phyloP scores from a whole-genome alignment of 1,284 basidiomycete species.

The Tilletia caries region DNA sequence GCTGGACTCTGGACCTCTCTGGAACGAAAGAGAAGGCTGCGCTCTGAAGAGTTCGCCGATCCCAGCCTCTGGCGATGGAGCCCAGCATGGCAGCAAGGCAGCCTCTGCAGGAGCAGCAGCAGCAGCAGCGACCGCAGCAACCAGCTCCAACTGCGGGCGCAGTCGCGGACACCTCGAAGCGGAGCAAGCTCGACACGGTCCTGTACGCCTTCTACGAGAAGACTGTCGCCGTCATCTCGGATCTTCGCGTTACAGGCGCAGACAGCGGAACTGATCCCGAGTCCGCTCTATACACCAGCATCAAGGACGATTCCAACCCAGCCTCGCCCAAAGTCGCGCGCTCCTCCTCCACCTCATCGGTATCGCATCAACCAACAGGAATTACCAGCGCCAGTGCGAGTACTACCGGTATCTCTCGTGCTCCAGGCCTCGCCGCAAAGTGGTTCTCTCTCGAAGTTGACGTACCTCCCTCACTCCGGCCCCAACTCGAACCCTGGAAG shows the following conservation, averaged over 20 bases:
- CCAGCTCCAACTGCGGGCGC: neutral
- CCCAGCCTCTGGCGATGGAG: no score
- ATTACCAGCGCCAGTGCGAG: neutral
- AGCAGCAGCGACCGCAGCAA: neutral
- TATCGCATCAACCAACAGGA: neutral
- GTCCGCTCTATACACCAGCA: neutral
- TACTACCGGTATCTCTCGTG: neutral
- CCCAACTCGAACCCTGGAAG: constrained; percentile 52
- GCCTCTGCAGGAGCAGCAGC: neutral
- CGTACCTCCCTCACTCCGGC: constrained; percentile 49
- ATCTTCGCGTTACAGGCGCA: constrained; percentile 42
- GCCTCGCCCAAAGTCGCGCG: constrained; percentile 7
- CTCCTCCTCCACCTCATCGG: neutral
- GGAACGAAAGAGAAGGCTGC: no score
- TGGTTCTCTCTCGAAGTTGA: constrained; percentile 55
- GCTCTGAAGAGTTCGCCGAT: no score
- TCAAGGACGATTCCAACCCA: constrained; percentile 12
- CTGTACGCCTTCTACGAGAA: constrained; percentile 54
- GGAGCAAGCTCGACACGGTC: constrained; percentile 33
- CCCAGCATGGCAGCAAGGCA: no score
- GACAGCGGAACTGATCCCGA: constrained; percentile 4
- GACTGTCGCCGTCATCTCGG: constrained; percentile 49
- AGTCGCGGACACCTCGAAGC: neutral
- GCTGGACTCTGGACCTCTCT: no score
- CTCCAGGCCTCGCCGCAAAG: constrained; percentile 14